Percentiles rank a stretch among this genome's conserved stretches.
Evolutionary conservation across 1,139 yeast genomes (phyloP).

Genomic region (Yamadazyma atlantica): DNA sequence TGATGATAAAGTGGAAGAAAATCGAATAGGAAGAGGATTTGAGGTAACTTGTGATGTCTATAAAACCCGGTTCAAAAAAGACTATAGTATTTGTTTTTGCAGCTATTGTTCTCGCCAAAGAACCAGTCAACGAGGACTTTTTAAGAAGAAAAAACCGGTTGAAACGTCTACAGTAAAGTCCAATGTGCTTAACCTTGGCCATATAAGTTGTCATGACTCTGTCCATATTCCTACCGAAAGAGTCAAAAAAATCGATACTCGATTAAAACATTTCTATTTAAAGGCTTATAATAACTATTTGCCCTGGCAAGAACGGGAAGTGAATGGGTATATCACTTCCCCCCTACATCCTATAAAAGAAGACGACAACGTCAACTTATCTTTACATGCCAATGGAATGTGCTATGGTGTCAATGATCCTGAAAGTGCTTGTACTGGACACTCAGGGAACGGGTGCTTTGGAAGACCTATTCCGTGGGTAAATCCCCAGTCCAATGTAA

Average conservation of each 20-base stretch:
- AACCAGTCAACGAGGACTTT: constrained; percentile 1
- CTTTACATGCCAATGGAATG: background rate
- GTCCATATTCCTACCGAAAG: constrained; percentile 7
- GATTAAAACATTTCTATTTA: background rate
- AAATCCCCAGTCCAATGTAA: background rate
- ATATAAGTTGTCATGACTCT: constrained; percentile 13
- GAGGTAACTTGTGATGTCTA: constrained; percentile 15
- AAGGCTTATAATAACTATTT: constrained; percentile 1
- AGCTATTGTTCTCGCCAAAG: constrained; percentile 9
- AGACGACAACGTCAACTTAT: background rate
- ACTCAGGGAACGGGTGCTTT: background rate
- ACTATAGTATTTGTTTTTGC: constrained; percentile 16
- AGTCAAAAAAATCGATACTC: background rate
- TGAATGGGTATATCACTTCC: constrained; percentile 1
- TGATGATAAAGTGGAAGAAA: constrained; percentile 19
- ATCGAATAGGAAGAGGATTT: constrained; percentile 12
- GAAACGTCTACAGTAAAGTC: background rate
- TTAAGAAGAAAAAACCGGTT: constrained; percentile 3
- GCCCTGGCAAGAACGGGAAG: constrained; percentile 1
- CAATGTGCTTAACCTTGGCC: constrained; percentile 2
- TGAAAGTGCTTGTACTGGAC: constrained; percentile 2
- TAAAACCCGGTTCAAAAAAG: constrained; percentile 11
- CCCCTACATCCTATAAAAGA: background rate
- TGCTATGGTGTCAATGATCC: constrained; percentile 2
- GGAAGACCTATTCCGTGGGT: background rate